A percentile compares a stretch with the other conserved stretches of the same genome.
These are phyloP conservation scores for Malus orientalis DNA, from an alignment of 306 rosid genomes.

Conservation along the genomic window DNA sequence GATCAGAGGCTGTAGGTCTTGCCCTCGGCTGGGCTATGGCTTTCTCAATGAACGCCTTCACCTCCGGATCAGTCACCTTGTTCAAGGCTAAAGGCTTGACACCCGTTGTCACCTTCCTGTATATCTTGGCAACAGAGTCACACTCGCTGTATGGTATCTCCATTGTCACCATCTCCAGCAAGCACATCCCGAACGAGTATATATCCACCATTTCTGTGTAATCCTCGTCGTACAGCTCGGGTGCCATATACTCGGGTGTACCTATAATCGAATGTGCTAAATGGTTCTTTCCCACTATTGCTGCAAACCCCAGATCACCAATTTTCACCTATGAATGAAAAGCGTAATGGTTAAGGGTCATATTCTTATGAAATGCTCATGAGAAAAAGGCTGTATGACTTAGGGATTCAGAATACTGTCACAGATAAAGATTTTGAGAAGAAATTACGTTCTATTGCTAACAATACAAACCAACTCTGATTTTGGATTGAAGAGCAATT, in stretches of 20 bases:
- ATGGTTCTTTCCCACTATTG: constrained; percentile 76
- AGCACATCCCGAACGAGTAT: constrained; percentile 87
- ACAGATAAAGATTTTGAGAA: no score
- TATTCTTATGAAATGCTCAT: neutral
- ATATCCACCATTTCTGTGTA: constrained; percentile 97
- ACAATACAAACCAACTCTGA: neutral
- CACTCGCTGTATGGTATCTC: constrained; percentile 95
- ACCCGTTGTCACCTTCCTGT: constrained; percentile 72
- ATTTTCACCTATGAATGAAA: constrained; percentile 52
- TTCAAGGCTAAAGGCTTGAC: constrained; percentile 56
- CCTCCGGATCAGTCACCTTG: constrained; percentile 56
- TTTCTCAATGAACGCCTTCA: constrained; percentile 69
- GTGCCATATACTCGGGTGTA: constrained; percentile 95
- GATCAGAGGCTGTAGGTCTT: constrained; percentile 83
- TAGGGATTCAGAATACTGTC: neutral
- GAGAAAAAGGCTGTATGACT: neutral
- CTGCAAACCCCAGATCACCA: constrained; percentile 90
- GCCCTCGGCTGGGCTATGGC: constrained; percentile 80
- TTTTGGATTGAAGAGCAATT: neutral
- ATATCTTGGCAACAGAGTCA: constrained; percentile 74
- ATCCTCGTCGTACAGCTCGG: constrained; percentile 87
- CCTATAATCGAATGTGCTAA: constrained; percentile 81
- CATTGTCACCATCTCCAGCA: constrained; percentile 88
- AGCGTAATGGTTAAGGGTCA: neutral
- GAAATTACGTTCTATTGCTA: neutral